Evolutionary conservation across 768 basidiomycete genomes (phyloP).

Genomic region (Glaciozyma antarctica): DNA sequence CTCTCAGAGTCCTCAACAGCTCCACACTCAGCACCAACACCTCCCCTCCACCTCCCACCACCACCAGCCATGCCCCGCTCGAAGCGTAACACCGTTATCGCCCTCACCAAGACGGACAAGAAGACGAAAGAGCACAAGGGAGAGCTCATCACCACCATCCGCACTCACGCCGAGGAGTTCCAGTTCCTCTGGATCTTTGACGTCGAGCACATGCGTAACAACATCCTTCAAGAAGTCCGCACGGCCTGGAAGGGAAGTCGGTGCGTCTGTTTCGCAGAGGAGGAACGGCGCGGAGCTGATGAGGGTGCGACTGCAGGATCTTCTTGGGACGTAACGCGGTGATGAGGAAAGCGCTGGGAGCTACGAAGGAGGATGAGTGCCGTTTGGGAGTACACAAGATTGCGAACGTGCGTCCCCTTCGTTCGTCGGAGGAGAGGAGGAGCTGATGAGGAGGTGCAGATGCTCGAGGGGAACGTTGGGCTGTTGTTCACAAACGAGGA

Average conservation of each 20-base stretch:
- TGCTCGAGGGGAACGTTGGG: constrained; percentile 91
- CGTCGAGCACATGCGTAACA: constrained; percentile 90
- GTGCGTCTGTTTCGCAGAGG: constrained; percentile 48
- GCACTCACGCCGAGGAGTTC: constrained; percentile 77
- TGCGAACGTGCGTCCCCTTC: constrained; percentile 51
- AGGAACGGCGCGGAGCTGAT: constrained; percentile 44
- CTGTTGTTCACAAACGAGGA: constrained; percentile 82
- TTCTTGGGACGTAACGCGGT: constrained; percentile 46
- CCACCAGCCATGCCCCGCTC: constrained; percentile 27
- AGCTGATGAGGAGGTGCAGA: constrained; percentile 44
- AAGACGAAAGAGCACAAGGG: constrained; percentile 79
- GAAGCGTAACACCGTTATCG: constrained; percentile 50
- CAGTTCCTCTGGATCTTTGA: constrained; percentile 91
- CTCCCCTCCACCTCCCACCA: background rate
- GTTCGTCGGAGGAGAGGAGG: background rate
- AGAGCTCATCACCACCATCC: constrained; percentile 55
- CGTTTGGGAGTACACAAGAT: constrained; percentile 65
- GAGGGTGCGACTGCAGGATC: constrained; percentile 20
- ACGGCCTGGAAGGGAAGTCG: constrained; percentile 83
- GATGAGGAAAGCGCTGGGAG: constrained; percentile 92
- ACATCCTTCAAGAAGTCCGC: constrained; percentile 86
- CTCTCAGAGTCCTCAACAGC: background rate
- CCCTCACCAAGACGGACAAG: constrained; percentile 86
- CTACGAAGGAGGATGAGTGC: constrained; percentile 77
- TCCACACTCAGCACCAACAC: background rate